phyloP scores from a whole-genome alignment of 805 yeast genomes.

The Yamadazyma kitorensis region DNA sequence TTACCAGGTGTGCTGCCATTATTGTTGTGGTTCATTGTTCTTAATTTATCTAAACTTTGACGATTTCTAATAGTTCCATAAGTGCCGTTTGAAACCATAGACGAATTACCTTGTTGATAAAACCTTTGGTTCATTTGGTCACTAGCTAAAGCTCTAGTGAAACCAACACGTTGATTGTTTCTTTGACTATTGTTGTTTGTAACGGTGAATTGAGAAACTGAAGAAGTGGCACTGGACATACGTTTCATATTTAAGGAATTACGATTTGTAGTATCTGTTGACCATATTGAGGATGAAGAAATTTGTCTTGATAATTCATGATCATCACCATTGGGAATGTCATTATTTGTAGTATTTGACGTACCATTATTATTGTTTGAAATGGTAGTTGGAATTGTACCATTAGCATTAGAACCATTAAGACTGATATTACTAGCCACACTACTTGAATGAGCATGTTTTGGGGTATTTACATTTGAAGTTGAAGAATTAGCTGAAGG shows the following conservation, averaged over 20 bases:
- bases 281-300: constrained; percentile 36
- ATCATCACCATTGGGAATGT: constrained; percentile 5
- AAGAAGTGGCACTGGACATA: constrained; percentile 27
- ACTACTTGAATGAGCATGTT: too few species aligned
- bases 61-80: constrained; percentile 16
- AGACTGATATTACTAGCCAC: too few species aligned
- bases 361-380: constrained; percentile 1
- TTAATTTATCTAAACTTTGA: constrained; percentile 27
- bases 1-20: constrained; percentile 2
- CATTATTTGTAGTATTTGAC: too few species aligned
- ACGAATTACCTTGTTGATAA: constrained; percentile 16
- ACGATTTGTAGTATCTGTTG: constrained; percentile 25
- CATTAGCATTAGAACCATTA: too few species aligned
- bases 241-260: constrained; percentile 30
- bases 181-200: constrained; percentile 12
- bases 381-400: too few species aligned
- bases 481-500: not conserved
- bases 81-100: constrained; percentile 9
- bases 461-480: too few species aligned
- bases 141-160: constrained; percentile 37
- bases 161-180: constrained; percentile 28
- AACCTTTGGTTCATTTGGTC: constrained; percentile 24
- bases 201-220: constrained; percentile 23
- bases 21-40: too few species aligned
- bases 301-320: constrained; percentile 18